Evolutionary conservation across 176 grass and related monocot species (phyloP).

Genomic region (Luzula sylvatica): DNA sequence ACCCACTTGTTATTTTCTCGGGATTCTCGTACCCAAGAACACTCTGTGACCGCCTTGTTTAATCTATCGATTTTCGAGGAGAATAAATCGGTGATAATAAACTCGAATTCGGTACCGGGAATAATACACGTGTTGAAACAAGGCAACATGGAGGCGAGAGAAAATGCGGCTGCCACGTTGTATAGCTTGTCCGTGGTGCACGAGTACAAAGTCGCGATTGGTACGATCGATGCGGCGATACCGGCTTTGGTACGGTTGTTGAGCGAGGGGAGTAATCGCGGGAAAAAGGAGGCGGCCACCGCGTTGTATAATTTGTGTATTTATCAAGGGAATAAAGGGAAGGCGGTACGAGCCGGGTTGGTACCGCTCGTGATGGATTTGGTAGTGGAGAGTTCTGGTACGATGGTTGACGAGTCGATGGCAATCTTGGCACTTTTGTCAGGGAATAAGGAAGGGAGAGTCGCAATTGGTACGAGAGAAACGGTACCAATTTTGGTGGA

Average conservation of each 20-base stretch:
- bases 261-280: conserved; percentile 68
- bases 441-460: conserved; percentile 73
- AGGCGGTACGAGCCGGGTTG: conserved; percentile 68
- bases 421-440: conserved; percentile 84
- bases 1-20: conserved; percentile 39
- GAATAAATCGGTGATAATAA: conserved; percentile 75
- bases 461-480: conserved; percentile 52
- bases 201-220: conserved; percentile 75
- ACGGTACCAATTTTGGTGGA: conserved; percentile 66
- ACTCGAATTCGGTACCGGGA: conserved; percentile 48
- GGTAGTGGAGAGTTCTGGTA: conserved; percentile 41
- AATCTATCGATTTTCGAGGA: conserved; percentile 88
- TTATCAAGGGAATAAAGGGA: conserved; percentile 84
- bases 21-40: conserved; percentile 68
- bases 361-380: conserved; percentile 81
- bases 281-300: conserved; percentile 90
- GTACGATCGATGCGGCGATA: conserved; percentile 52
- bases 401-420: conserved; percentile 68
- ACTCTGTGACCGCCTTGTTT: conserved; percentile 78
- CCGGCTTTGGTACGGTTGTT: conserved; percentile 70
- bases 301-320: conserved; percentile 94
- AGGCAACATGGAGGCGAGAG: conserved; percentile 88
- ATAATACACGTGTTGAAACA: conserved; percentile 81
- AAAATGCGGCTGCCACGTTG: conserved; percentile 87
- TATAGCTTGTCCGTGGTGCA: conserved; percentile 90